Evolutionary conservation across 208 protist genomes (phyloP), one percentile per base, ranked within the genome.

Genomic region (Wallacemonas sp.): DNA sequence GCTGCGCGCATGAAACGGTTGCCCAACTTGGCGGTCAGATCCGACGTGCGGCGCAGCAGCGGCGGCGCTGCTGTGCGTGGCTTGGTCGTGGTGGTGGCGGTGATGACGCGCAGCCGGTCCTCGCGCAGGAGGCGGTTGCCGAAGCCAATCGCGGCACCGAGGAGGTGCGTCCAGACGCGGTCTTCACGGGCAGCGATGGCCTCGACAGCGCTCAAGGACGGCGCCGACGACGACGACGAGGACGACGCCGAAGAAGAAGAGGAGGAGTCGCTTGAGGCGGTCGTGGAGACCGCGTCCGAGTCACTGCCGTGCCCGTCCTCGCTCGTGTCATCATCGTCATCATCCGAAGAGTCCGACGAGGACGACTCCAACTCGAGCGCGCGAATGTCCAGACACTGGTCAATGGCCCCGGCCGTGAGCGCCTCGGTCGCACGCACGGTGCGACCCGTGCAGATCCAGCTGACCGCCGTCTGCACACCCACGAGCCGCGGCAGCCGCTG

Each of bases 401-500:
- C 74, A 32, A 71, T 41, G 23, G 84, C 50, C 16, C 75, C 75
- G 14, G 70, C 45, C 57, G 23, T n/a, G 2, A 57, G n/a, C 22
- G 84, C 84, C 23, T 77, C 67, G 18, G 61, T 54, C 10, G 62
- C 67, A 8, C 8, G 4, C 41, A 74, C 25, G 28, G 46, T 57
- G 31, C 42, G 31, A 18, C 63, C 45, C 8, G 64, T 31, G 18
- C 62, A 63, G 28, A 83, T 76, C 54, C 77, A 69, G 10, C 52
- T 10, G 10, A 76, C 20, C 2, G 80, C 66, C 20, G 18, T 50
- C 22, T 45, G 29, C 11, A 70, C 45, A 16, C 80, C 80, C 11
- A 74, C 44, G 11, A 74, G 61, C n/a, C 74, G 55, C 25, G 80
- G 72, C 28, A 82, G 41, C 26, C 79, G 49, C 48, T 86, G 79